Evolutionary conservation across 805 yeast genomes (phyloP).

Genomic region (Metahyphopichia silvanorum): DNA sequence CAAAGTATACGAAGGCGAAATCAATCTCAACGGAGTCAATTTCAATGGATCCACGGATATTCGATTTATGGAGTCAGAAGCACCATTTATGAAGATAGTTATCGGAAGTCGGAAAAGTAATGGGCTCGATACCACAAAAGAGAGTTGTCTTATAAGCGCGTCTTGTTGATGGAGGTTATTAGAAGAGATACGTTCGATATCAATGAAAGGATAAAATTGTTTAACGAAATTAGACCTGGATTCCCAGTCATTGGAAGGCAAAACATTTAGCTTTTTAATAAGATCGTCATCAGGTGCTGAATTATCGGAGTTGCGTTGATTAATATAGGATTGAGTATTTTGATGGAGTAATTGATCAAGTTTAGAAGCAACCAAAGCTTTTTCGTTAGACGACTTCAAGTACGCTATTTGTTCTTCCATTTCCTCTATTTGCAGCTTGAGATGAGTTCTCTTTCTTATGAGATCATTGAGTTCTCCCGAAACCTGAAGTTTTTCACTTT

Average conservation of each 20-base stretch:
- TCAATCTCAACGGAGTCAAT: constrained; percentile 9
- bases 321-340: constrained; percentile 12
- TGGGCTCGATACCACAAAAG: constrained; percentile 15
- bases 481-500: constrained; percentile 12
- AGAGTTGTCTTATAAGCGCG: constrained; percentile 10
- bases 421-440: constrained; percentile 14
- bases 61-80: constrained; percentile 8
- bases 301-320: constrained; percentile 1
- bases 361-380: constrained; percentile 9
- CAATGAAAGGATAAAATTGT: constrained; percentile 23
- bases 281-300: constrained; percentile 10
- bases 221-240: constrained; percentile 20
- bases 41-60: constrained; percentile 5
- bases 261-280: constrained; percentile 25
- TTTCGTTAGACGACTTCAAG: constrained; percentile 10
- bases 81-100: constrained; percentile 10
- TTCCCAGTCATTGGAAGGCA: constrained; percentile 33
- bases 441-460: constrained; percentile 13
- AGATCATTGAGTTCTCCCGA: constrained; percentile 13
- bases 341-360: constrained; percentile 17
- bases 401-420: constrained; percentile 9
- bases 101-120: constrained; percentile 18
- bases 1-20: constrained; percentile 20
- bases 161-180: constrained; percentile 8
- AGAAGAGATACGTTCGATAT: constrained; percentile 12